Evolutionary conservation across 345 rosid genomes (phyloP), one percentile per base, ranked within the genome.

Genomic region (Eucalyptus cloeziana): DNA sequence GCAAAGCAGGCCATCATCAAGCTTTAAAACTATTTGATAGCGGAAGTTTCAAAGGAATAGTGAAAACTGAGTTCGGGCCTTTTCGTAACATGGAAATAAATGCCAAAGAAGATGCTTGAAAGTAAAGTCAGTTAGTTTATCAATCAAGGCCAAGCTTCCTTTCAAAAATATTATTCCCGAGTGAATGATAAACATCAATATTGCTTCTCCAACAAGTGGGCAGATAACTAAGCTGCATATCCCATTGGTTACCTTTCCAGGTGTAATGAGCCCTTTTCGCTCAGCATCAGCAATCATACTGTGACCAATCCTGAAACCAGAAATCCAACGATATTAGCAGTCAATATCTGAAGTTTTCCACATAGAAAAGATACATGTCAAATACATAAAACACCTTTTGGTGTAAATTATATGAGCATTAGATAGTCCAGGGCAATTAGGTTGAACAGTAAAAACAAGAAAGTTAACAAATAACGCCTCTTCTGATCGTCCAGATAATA

Each of bases 201-300:
- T 71, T 79, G 49, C 89, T 31, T 71, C 56, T 49, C 47, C 21
- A 37, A 27, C 81, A 44, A 27, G 79, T 19, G 22, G 5, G 58
- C 43, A 87, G 14, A 56, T 64, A 33, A 58, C 33, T 14, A 67
- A 89, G 87, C 52, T 80, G 62, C 37, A 83, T 71, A 86, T 31
- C 88, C 14, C 51, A 87, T n/a, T 85, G 51, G 91, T 89, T 91
- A 97, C 99, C 99, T 96, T 95, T 90, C 98, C 99, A 80, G 99
- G 97, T 40, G 94, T 69, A 89, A 97, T 97, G 58, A 93, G 81
- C 64, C 97, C 98, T 90, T 90, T 95, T 87, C 94, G 93, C 94
- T 97, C 99, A 62, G 99, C 99, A 93, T 97, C 99, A 89, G 91
- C 83, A 89, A 97, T 95, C 99, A 97, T 97, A 92, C 98, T 95